phyloP scores from a whole-genome alignment of 805 yeast genomes.

The Danielia reshetovae region DNA sequence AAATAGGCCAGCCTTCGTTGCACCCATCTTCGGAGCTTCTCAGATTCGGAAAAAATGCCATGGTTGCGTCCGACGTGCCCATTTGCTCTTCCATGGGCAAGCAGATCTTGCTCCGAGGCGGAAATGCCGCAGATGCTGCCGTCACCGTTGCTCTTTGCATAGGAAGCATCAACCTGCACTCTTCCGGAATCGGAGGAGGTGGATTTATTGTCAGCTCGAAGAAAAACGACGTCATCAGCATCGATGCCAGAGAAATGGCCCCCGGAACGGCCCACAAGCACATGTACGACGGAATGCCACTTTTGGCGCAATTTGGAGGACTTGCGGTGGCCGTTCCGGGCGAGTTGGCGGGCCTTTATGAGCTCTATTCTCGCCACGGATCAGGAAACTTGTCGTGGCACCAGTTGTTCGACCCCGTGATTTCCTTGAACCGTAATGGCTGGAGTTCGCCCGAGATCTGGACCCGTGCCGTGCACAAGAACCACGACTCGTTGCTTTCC shows the following conservation, averaged over 20 bases:
- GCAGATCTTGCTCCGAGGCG: constrained; percentile 49
- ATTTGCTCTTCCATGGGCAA: constrained; percentile 62
- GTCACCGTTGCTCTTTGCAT: constrained; percentile 85
- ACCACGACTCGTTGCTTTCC: constrained; percentile 20
- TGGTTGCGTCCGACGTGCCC: constrained; percentile 66
- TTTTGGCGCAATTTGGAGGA: constrained; percentile 70
- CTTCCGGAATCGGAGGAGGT: constrained; percentile 94
- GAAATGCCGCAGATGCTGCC: constrained; percentile 93
- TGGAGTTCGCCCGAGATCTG: constrained; percentile 20
- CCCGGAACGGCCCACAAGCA: constrained; percentile 58
- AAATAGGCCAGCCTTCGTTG: constrained; percentile 36
- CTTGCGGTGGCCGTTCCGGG: constrained; percentile 91
- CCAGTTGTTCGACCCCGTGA: constrained; percentile 72
- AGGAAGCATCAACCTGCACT: constrained; percentile 77
- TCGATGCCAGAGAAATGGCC: constrained; percentile 89
- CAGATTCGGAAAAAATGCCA: constrained; percentile 45
- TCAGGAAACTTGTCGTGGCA: constrained; percentile 71
- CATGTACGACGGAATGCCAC: constrained; percentile 55
- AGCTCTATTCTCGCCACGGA: constrained; percentile 56
- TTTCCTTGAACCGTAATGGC: constrained; percentile 60
- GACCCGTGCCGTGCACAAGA: constrained; percentile 32
- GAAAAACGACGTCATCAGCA: constrained; percentile 45
- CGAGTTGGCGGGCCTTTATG: constrained; percentile 78
- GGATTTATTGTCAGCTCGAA: constrained; percentile 52
- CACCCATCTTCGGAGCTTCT: constrained; percentile 38